A percentile compares a stretch with the other conserved stretches of the same genome.
phyloP scores from a whole-genome alignment of 2,329 filamentous ascomycete species.

The Arthrinium phaeospermum region DNA sequence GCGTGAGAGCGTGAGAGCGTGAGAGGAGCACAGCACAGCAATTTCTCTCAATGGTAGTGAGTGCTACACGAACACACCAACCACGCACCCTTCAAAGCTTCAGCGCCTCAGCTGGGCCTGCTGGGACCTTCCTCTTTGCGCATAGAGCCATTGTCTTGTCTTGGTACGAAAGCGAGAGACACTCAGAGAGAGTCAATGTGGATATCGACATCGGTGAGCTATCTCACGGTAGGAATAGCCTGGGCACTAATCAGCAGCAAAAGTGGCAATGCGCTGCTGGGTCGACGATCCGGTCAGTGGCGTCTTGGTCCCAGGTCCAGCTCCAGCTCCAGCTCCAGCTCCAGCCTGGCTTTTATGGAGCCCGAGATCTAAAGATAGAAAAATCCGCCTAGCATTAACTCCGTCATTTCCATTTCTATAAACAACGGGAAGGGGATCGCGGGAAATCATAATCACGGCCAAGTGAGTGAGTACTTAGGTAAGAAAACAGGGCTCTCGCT shows the following conservation, averaged over 20 bases:
- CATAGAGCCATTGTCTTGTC: not conserved
- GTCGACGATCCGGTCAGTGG: conserved; percentile 2
- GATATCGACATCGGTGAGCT: not conserved
- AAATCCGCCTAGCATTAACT: not conserved
- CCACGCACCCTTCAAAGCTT: not conserved
- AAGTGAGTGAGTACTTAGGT: not conserved
- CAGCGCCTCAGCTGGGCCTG: not conserved
- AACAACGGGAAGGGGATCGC: not conserved
- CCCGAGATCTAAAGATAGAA: conserved; percentile 3
- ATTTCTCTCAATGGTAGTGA: not conserved
- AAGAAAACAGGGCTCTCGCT: not conserved
- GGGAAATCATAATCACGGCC: not conserved
- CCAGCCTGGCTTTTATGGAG: conserved; percentile 10
- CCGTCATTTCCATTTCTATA: not conserved
- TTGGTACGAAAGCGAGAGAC: not conserved
- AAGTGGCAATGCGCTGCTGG: conserved; percentile 4
- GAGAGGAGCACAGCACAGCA: not conserved
- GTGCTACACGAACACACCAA: not conserved
- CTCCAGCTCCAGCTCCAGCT: not conserved
- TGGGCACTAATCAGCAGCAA: not conserved
- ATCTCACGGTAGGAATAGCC: not conserved
- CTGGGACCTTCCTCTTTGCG: conserved; percentile 5
- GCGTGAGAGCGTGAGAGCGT: not conserved
- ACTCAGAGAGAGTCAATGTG: not conserved
- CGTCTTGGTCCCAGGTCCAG: not conserved